These are phyloP conservation scores for Solanum peruvianum DNA, from an alignment of 257 asterid species.

Conservation along the genomic window DNA sequence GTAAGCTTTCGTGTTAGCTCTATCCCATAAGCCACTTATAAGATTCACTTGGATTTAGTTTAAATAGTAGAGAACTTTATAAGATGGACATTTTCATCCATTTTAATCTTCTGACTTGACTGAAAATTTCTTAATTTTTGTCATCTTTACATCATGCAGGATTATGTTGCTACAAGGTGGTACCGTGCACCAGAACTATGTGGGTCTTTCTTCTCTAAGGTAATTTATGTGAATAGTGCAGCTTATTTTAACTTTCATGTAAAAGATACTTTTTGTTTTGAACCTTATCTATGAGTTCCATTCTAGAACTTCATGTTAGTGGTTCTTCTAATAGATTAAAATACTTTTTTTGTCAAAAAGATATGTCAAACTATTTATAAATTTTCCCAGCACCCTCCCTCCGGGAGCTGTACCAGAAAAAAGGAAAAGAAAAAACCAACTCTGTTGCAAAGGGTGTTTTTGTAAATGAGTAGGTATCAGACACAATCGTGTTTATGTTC, in stretches of 20 bases:
- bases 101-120: not conserved
- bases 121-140: not conserved
- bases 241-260: not conserved
- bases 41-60: not conserved
- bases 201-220: constrained; percentile 97
- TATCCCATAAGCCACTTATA: not conserved
- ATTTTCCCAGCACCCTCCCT: not conserved
- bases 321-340: not conserved
- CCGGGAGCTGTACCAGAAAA: not conserved
- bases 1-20: constrained; percentile 15
- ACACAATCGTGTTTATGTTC: not conserved
- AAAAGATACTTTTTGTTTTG: not conserved
- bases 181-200: constrained; percentile 96
- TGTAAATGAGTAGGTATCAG: not conserved
- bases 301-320: not conserved
- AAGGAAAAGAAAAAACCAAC: not conserved
- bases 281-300: not conserved
- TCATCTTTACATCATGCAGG: constrained; percentile 35
- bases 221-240: constrained; percentile 9
- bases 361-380: not conserved
- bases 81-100: not conserved
- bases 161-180: constrained; percentile 99
- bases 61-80: not conserved
- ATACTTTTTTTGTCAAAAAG: not conserved
- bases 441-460: not conserved